Base-by-base conservation (phyloP, 805 yeast species). In the Cyberlindnera japonica region DNA sequence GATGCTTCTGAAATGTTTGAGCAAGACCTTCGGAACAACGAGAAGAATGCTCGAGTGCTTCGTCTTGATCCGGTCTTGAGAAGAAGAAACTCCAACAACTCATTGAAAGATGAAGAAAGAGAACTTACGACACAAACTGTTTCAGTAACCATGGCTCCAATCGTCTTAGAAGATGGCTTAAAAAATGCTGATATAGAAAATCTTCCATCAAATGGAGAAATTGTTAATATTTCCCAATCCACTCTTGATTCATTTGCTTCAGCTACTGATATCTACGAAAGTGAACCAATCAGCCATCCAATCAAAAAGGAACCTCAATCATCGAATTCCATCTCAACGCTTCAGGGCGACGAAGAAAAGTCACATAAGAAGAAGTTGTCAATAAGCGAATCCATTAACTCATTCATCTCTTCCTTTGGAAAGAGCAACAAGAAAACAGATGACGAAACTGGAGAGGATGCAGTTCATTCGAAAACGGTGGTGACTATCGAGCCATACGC, bases 1-100 rank as follows among this genome's bases (percentile, higher is more conserved):
- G 62, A 57, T 27, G 57, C 65, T 12, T 52, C 64, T 18, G 61
- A 55, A 10, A 29, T 63, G 39, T 64, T 62, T 48, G 67, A 62
- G 26, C 42, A 55, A 3, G 60, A 65, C 43, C 37, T 63, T 8
- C 54, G 65, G 37, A 65, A 66, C 35, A 59, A 57, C 11, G 58
- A 55, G 30, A 38, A 38, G 17, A 41, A 44, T 6, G 31, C 52
- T 0, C 48, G 43, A 5, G 41, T 41, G 3, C 49, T 63, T 20
- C 53, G 51, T 15, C 44, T 61, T 18, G 50, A 48, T 26, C 58
- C 61, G 3, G 40, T 20, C 2, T 20, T 68, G 20, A 50, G 47
- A 33, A 58, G 69, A 48, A 49, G 31, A 25, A 37, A 30, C 16
- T 55, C 60, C 8, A 43, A 50, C 33, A 49, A 43, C 22, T 54